Conservation (phyloP, 2,329 filamentous ascomycete genomes). For the Aspergillus carbonarius region DNA sequence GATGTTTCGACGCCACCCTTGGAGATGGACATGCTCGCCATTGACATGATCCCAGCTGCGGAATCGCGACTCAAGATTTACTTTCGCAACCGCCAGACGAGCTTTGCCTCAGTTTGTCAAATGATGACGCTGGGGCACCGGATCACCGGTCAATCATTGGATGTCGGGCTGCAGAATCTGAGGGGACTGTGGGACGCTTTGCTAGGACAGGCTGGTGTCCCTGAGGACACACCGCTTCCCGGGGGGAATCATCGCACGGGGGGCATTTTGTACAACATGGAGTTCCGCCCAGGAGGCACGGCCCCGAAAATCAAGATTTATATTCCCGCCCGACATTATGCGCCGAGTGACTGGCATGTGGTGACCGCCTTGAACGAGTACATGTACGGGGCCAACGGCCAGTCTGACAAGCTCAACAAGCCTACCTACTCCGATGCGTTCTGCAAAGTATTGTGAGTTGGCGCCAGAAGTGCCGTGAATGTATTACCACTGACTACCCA, state of each 20-base stretch:
- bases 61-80: conserved; percentile 12
- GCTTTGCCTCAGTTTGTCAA: conserved; percentile 2
- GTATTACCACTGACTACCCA: background rate
- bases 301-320: conserved; percentile 1
- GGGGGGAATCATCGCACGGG: background rate
- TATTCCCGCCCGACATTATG: conserved; percentile 4
- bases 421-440: background rate
- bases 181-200: background rate
- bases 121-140: conserved; percentile 4
- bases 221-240: background rate
- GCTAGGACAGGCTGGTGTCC: background rate
- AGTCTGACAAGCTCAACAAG: background rate
- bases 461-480: background rate
- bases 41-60: conserved; percentile 3
- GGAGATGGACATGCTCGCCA: conserved; percentile 8
- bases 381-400: background rate
- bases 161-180: background rate
- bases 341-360: background rate
- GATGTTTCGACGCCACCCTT: background rate
- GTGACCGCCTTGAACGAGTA: background rate
- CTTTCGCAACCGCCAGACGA: conserved; percentile 1
- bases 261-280: conserved; percentile 3
- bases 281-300: background rate
- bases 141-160: background rate
- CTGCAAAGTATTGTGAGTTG: background rate